A percentile compares a stretch with the other conserved stretches of the same genome.
These are phyloP conservation scores for Neurospora sp. DNA, from an alignment of 495 filamentous ascomycete species.

Conservation along the genomic window DNA sequence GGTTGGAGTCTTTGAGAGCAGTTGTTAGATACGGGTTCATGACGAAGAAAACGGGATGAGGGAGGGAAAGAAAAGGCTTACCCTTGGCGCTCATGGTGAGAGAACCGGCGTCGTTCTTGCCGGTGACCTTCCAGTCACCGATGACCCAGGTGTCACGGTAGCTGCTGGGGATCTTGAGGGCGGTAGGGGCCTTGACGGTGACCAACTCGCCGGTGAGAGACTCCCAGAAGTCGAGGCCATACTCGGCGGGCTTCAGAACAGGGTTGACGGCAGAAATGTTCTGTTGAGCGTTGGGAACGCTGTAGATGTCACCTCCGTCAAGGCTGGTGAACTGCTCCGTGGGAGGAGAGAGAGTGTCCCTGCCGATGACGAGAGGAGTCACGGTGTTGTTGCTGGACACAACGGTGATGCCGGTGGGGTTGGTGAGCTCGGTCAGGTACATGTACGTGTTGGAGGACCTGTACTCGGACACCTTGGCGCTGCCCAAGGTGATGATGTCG, in stretches of 20 bases:
- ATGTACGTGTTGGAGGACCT: constrained; percentile 39
- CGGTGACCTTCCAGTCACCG: constrained; percentile 43
- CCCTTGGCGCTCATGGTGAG: constrained; percentile 40
- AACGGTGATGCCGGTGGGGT: constrained; percentile 34
- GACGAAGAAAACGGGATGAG: too few species aligned
- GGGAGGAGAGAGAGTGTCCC: constrained; percentile 37
- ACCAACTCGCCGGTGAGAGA: constrained; percentile 48
- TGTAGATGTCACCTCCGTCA: constrained; percentile 44
- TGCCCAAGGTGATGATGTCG: constrained; percentile 46
- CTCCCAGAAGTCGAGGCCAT: constrained; percentile 58
- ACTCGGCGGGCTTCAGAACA: constrained; percentile 37
- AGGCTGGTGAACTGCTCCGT: constrained; percentile 40
- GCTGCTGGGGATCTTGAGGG: constrained; percentile 40
- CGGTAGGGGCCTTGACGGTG: constrained; percentile 35
- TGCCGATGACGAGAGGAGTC: constrained; percentile 43
- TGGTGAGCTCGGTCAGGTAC: constrained; percentile 46
- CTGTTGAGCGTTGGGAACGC: constrained; percentile 41
- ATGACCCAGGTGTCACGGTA: constrained; percentile 54
- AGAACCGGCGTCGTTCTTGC: constrained; percentile 42
- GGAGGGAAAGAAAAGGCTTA: constrained; percentile 2
- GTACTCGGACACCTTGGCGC: constrained; percentile 42
- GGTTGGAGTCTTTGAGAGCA: constrained; percentile 40
- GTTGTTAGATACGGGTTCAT: too few species aligned
- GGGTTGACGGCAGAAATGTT: constrained; percentile 45
- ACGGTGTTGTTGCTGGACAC: constrained; percentile 33